Evolutionary conservation across 441 rosid species (phyloP).

Genomic region (Gossypium lobatum): DNA sequence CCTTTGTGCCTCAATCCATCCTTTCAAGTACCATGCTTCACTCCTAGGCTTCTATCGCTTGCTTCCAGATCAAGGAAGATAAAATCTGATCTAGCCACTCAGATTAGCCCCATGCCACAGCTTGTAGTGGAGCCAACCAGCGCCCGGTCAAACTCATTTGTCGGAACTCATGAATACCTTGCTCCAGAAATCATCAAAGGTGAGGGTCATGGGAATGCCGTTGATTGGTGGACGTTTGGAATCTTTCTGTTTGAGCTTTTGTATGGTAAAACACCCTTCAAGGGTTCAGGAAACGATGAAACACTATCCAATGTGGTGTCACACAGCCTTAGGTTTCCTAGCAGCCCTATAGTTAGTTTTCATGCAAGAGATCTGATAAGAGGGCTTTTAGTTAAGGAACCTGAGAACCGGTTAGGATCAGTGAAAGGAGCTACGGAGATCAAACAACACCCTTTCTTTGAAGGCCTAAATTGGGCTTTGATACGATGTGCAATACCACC

Average conservation of each 20-base stretch:
- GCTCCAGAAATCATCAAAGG: slow-evolving; percentile 75
- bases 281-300: slow-evolving; percentile 57
- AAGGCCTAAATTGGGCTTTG: slow-evolving; percentile 72
- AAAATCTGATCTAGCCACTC: slow-evolving; percentile 47
- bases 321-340: slow-evolving; percentile 50
- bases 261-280: slow-evolving; percentile 66
- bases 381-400: slow-evolving; percentile 55
- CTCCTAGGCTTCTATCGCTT: slow-evolving; percentile 53
- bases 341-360: slow-evolving; percentile 45
- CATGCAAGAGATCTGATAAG: slow-evolving; percentile 61
- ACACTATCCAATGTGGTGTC: slow-evolving; percentile 57
- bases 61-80: slow-evolving; percentile 49
- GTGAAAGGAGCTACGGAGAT: slow-evolving; percentile 69
- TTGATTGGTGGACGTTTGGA: slow-evolving; percentile 80
- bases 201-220: slow-evolving; percentile 70
- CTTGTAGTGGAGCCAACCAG: slow-evolving; percentile 72
- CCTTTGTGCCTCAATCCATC: slow-evolving; percentile 73
- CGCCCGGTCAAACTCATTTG: slow-evolving; percentile 74
- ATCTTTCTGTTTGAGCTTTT: slow-evolving; percentile 64
- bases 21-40: slow-evolving; percentile 72
- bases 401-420: slow-evolving; percentile 53
- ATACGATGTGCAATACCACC: slow-evolving; percentile 62
- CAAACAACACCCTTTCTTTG: slow-evolving; percentile 60
- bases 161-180: slow-evolving; percentile 69
- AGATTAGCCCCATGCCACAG: slow-evolving; percentile 57